Evolutionary conservation across 306 rosid species (phyloP).

Genomic region (apple (Malus domestica)): ASM211411v1 NC_041791.1:41501-42000

Average conservation of each 20-base stretch:
- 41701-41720: not conserved
- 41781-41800: not conserved
- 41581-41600: constrained; percentile 2
- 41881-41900: not conserved
- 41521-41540: constrained; percentile 99
- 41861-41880: not conserved
- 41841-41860: not conserved
- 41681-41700: not conserved
- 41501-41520: constrained; percentile 83
- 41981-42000: too few relatives aligned
- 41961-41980: too few relatives aligned
- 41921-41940: not conserved
- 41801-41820: not conserved
- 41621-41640: not conserved
- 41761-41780: not conserved
- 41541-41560: constrained; percentile 91
- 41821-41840: not conserved
- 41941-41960: too few relatives aligned
- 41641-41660: not conserved
- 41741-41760: not conserved
- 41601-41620: not conserved
- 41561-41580: constrained; percentile 53
- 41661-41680: not conserved
- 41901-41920: not conserved
- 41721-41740: not conserved